Evolutionary conservation across 495 filamentous ascomycete genomes (phyloP), one percentile per base, ranked within the genome.

Genomic region (Niebla homalea): DNA sequence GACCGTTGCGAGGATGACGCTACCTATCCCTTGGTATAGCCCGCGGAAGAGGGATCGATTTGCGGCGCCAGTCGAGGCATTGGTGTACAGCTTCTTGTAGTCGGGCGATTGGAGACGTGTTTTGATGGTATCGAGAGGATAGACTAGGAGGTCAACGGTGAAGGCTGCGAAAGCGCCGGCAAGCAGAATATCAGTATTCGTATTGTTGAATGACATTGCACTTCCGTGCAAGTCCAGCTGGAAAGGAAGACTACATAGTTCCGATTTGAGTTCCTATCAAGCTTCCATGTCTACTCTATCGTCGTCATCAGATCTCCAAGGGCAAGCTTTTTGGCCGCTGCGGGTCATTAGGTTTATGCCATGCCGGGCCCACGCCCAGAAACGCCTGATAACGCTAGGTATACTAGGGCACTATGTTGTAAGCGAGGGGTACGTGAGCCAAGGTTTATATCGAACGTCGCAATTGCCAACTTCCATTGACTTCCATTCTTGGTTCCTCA

Each of bases 21-120:
- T 89, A 45, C 87, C 87, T 7, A 94, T 76, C 4, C 89, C 89
- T 65, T 94, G 89, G 57, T 95, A 94, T 14, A 94, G 57, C 0
- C 89, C 89, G 5, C 73, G 70, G 50, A 89, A 85, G 5, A 87
- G 70, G 0, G 70, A 60, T 36, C 73, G 64, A 35, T 73, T 78
- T 21, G 80, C 62, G 2, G 69, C 67, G 19, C 74, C 68, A 14
- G 70, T 77, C 0, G 72, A 65, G 10, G 67, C 64, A 62, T 78
- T 63, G 39, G 53, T 74, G 63, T 84, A 89, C 12, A 80, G 72
- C 1, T 67, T 67, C 36, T 70, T 70, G 54, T 85, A 89, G 53
- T 85, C 74, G 5, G 79, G 81, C 15, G 81, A 84, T 57, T 96
- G 89, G 23, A 89, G 73, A 15, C 89, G 78, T 5, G 87, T 90